Base-by-base conservation (phyloP, 2,329 filamentous ascomycete species). In the Monosporascus sp. region DNA sequence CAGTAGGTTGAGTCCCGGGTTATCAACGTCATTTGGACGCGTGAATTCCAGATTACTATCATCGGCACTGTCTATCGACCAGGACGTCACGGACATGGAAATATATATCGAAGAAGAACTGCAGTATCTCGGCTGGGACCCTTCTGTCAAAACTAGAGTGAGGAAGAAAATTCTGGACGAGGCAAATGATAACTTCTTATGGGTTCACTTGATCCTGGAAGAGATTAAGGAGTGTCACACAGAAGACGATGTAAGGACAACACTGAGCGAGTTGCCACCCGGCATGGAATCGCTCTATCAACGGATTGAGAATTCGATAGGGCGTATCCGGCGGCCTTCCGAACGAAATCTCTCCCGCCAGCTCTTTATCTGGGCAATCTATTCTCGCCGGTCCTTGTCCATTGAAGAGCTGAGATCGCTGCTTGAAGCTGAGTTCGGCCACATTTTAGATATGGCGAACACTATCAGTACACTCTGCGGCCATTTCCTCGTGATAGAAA, bases 141-240 rank as follows among this genome's bases (percentile, higher is more conserved):
- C 31, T 24, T n/a, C 50, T 2, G 44, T 60, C 11, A 53, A 51
- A 22, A 8, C 36, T 1, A 45, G 55, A 45, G 44, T 58, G 9
- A 57, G 57, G 3, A 20, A 55, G 4, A 59, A 59, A 4, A 53
- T 71, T 7, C 46, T 67, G 7, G 48, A 61, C 3, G 56, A 60
- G 18, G 59, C 67, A 0, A 48, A 62, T 4, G 66, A 64, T 0
- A 72, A 69, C 44, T 72, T 72, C 39, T 58, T 72, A 1, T 71
- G 67, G 69, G 60, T 67, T 2, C 55, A 60, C 31, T 60, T 71
- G 0, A 63, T 63, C 7, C 53, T 71, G 1, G 57, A 67, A 18
- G 59, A 63, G 35, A 57, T 72, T 8, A 62, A 60, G n/a, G 43
- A 57, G 0, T 64, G 64, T 24, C 60, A 65, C 43, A 66, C 61